These are phyloP conservation scores for Aspergillus flavus DNA, from an alignment of 2,329 filamentous ascomycete species.

Conservation along the genomic window DNA sequence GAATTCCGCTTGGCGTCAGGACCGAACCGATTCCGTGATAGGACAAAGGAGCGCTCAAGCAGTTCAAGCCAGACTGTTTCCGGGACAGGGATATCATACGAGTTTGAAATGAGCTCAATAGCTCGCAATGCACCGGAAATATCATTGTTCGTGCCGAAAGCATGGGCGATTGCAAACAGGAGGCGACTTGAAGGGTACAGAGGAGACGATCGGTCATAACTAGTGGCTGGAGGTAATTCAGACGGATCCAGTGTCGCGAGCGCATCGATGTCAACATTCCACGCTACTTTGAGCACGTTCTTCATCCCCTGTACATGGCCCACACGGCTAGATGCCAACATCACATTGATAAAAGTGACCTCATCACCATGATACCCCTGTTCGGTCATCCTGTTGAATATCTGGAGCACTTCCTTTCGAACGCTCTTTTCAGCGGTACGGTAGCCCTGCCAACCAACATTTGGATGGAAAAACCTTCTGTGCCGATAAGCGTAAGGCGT, in stretches of 20 bases:
- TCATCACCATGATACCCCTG: constrained; percentile 51
- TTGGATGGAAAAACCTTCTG: constrained; percentile 23
- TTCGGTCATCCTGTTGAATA: constrained; percentile 54
- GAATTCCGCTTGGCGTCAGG: constrained; percentile 27
- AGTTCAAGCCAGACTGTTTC: constrained; percentile 65
- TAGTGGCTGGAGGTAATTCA: constrained; percentile 37
- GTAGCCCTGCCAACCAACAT: constrained; percentile 33
- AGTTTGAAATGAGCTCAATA: constrained; percentile 63
- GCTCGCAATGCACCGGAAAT: constrained; percentile 61
- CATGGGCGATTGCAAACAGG: constrained; percentile 68
- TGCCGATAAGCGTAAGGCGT: constrained; percentile 35
- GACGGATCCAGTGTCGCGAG: constrained; percentile 40
- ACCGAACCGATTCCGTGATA: constrained; percentile 48
- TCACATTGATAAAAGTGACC: constrained; percentile 56
- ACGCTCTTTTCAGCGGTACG: constrained; percentile 36
- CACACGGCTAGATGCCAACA: constrained; percentile 56
- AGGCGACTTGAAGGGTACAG: constrained; percentile 62
- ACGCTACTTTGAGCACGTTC: constrained; percentile 54
- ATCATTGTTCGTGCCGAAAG: constrained; percentile 67
- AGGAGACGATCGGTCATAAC: constrained; percentile 53
- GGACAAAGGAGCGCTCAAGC: constrained; percentile 67
- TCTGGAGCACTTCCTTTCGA: constrained; percentile 35
- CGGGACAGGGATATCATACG: constrained; percentile 62
- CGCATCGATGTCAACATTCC: constrained; percentile 55
- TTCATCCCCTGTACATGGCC: constrained; percentile 53